A percentile compares a stretch with the other conserved stretches of the same genome.
Evolutionary conservation across 2,329 filamentous ascomycete species (phyloP).

Genomic region (Alternaria sp.): DNA sequence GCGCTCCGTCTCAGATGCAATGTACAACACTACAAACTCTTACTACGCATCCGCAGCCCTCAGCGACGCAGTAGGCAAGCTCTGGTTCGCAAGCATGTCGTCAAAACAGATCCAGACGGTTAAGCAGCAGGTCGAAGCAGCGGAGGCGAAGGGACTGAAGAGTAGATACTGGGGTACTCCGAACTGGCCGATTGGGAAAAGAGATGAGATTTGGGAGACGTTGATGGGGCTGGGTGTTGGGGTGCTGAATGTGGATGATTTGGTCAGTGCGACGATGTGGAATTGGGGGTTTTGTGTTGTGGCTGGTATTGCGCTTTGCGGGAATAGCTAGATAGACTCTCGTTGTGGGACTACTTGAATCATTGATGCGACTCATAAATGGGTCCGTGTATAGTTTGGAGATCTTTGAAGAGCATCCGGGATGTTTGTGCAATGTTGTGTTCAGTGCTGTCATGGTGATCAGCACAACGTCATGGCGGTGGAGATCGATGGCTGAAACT

Average conservation of each 20-base stretch:
- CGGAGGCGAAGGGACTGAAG: slow-evolving; percentile 22
- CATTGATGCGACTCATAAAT: not conserved
- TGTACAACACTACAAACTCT: slow-evolving; percentile 33
- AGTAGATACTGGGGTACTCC: slow-evolving; percentile 35
- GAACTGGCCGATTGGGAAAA: slow-evolving; percentile 25
- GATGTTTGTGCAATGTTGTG: not conserved
- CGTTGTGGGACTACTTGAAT: not conserved
- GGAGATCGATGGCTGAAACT: not conserved
- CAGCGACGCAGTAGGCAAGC: slow-evolving; percentile 25
- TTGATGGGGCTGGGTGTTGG: slow-evolving; percentile 22
- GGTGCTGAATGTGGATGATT: slow-evolving; percentile 30
- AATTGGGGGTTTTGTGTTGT: slow-evolving; percentile 23
- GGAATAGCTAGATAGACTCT: slow-evolving; percentile 22
- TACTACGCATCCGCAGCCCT: slow-evolving; percentile 34
- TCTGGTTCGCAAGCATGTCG: slow-evolving; percentile 19
- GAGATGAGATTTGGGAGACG: slow-evolving; percentile 27
- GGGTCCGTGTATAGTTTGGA: not conserved
- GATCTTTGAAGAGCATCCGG: not conserved
- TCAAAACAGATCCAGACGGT: slow-evolving; percentile 9
- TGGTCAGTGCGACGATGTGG: slow-evolving; percentile 27
- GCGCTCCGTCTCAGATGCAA: slow-evolving; percentile 36
- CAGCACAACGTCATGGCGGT: not conserved
- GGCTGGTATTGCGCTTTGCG: slow-evolving; percentile 32
- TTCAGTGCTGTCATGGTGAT: not conserved
- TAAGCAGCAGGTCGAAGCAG: slow-evolving; percentile 8